phyloP scores from a whole-genome alignment of 108 stramenopile genomes.

The Conticribra weissflogii region DNA sequence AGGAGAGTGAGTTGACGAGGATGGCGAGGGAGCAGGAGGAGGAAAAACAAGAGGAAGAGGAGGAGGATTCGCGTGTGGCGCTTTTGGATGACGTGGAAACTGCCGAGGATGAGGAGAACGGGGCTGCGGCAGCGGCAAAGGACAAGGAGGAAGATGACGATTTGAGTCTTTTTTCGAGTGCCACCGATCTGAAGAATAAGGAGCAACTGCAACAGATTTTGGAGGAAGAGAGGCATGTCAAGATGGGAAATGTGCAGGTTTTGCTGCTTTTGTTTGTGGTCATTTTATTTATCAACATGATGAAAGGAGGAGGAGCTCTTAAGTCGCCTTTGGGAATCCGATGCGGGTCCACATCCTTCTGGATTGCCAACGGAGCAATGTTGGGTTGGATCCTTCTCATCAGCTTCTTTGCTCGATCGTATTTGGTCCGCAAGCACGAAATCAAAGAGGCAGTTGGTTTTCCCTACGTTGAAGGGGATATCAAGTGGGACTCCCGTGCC shows the following conservation, averaged over 20 bases:
- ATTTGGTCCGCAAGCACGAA: conserved; percentile 81
- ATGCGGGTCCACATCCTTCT: conserved; percentile 91
- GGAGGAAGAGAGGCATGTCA: conserved; percentile 76
- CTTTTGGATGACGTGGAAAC: conserved; percentile 32
- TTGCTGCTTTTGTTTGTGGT: conserved; percentile 76
- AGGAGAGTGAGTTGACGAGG: conserved; percentile 46
- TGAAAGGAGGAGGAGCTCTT: conserved; percentile 93
- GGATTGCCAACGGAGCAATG: conserved; percentile 90
- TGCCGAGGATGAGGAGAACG: conserved; percentile 18
- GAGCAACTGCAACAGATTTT: conserved; percentile 56
- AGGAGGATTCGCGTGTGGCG: conserved; percentile 21
- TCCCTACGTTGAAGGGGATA: conserved; percentile 94
- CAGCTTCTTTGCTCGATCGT: conserved; percentile 78
- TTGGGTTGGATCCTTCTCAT: conserved; percentile 82
- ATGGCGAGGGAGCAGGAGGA: conserved; percentile 50
- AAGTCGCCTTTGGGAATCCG: conserved; percentile 87
- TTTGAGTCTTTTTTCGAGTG: conserved; percentile 31
- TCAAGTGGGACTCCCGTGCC: conserved; percentile 89
- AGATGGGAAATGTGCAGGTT: conserved; percentile 70
- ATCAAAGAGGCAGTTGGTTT: conserved; percentile 85
- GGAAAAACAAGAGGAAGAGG: conserved; percentile 37
- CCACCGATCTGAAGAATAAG: conserved; percentile 39
- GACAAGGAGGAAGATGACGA: conserved; percentile 29
- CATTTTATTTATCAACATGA: conserved; percentile 88
- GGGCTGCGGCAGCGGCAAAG: not conserved